A percentile compares a stretch with the other conserved stretches of the same genome.
Evolutionary conservation across 805 yeast species (phyloP).

Genomic region (Candida peoriensis): DNA sequence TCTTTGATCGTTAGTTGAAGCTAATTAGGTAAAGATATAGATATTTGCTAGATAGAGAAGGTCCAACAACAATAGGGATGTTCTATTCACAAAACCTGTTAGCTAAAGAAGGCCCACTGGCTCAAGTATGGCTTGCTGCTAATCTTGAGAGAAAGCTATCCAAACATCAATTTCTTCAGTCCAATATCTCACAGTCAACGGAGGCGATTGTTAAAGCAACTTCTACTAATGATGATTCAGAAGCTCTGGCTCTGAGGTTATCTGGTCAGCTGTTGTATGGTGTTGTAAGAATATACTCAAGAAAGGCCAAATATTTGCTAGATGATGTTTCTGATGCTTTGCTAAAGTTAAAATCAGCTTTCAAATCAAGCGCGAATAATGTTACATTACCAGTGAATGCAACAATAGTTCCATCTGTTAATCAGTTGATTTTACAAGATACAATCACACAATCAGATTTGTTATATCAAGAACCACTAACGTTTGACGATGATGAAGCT

Average conservation of each 20-base stretch:
- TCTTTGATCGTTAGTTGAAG: too few species aligned
- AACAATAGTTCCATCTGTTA: conserved; percentile 56
- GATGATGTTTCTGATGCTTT: conserved; percentile 82
- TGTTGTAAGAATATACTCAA: conserved; percentile 78
- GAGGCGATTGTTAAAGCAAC: conserved; percentile 53
- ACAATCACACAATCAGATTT: conserved; percentile 76
- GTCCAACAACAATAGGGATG: too few species aligned
- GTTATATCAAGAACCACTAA: conserved; percentile 57
- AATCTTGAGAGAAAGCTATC: conserved; percentile 76
- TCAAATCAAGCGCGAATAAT: conserved; percentile 39
- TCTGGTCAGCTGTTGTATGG: conserved; percentile 87
- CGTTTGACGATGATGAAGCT: conserved; percentile 22
- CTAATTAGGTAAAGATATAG: too few species aligned
- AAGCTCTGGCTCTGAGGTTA: conserved; percentile 69
- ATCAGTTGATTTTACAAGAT: conserved; percentile 62
- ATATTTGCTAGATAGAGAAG: too few species aligned
- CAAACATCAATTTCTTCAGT: conserved; percentile 64
- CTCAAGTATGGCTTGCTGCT: conserved; percentile 91
- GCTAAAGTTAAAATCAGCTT: conserved; percentile 63
- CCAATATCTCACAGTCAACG: conserved; percentile 65
- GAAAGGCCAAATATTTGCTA: conserved; percentile 75
- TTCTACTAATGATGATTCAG: conserved; percentile 28
- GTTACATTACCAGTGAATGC: conserved; percentile 56
- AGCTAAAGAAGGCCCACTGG: conserved; percentile 76
- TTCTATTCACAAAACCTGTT: conserved; percentile 47